Evolutionary conservation across 495 filamentous ascomycete genomes (phyloP), one percentile per base, ranked within the genome.

Genomic region (Penicillium turbatum): DNA sequence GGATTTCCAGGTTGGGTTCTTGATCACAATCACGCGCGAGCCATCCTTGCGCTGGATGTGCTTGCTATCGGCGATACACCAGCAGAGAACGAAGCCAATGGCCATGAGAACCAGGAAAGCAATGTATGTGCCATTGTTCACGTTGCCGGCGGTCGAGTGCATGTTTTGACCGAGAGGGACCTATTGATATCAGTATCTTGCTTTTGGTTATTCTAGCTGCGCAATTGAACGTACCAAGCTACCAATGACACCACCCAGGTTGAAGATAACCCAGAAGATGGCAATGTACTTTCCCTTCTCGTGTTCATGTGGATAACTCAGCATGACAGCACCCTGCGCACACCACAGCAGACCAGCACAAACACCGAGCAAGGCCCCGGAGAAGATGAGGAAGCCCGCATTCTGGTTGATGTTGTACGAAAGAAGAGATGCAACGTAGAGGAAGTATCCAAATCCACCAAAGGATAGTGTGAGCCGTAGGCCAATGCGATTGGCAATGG

Each of bases 251-350:
- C 84, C 92, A 55, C 92, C 92, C 30, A 90, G 67, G 69, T 97
- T 97, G 79, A 96, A 97, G 60, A 97, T 96, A 49, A 88, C 82
- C 92, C 92, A 97, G 71, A 97, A 96, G 68, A 84, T 81, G 36
- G 87, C 86, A 63, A 96, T 96, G 64, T 88, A 97, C 38, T 86
- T 82, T 36, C 92, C 92, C 74, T 97, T 97, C 42, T 83, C 76
- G 15, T 79, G 71, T 64, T 96, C 92, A 38, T 79, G 74, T 0
- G 92, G 92, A 68, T 97, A 96, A 51, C 86, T 84, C 86, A 96
- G 92, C 92, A 97, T 96, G 64, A 97, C 88, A 19, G 90, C 88
- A 53, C 92, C 92, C 71, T 97, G 92, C 0, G 90, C 92, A 53
- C 85, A 89, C 92, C 91, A 97, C 29, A 96, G 76, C 34, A 96